Base-by-base conservation (phyloP, 306 rosid genomes). In the Nissolia schottii region DNA sequence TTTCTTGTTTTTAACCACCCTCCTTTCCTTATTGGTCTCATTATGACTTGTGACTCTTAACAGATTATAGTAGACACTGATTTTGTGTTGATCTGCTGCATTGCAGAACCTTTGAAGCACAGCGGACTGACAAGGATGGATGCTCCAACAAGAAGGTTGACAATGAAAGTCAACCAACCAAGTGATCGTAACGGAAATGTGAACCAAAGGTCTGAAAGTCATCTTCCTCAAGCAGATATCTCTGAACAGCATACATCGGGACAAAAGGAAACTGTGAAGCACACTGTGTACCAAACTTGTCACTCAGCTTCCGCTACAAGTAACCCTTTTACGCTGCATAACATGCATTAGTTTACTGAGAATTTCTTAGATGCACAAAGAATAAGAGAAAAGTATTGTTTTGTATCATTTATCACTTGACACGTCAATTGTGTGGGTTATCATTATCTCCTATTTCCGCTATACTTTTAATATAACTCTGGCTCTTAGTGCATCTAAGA, bases 261-360 rank as follows among this genome's bases (percentile, higher is more conserved):
- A 56, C 83, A 24, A 54, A 70, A 43, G 45, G 86, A 85, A 71
- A 79, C 76, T n/a, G 68, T 80, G 81, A 81, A 83, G 79, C 90
- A 69, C 43, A 11, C 49, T 13, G 55, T 88, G 24, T 82, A 75
- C 77, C 76, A 72, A 64, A 82, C 53, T 27, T 84, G 82, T 72
- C 80, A 71, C 77, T 68, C 85, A 18, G 64, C 71, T 14, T 62
- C 79, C 19, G 57, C 77, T 35, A 32, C 79, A 79, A 84, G 88
- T 89, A 64, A 75, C 41, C 49, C 11, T 22, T 53, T 56, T 61
- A 34, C 63, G 13, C 49, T 67, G 24, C 43, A 56, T 65, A 59
- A 55, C 61, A 66, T 49, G 29, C 72, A 11, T 32, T 74, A 22
- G n/a, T 40, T 68, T 34, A 54, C 73, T 48, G 10, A n/a, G n/a